Evolutionary conservation across 257 asterid genomes (phyloP), one percentile per base, ranked within the genome.

Genomic region (Apocynum venetum): DNA sequence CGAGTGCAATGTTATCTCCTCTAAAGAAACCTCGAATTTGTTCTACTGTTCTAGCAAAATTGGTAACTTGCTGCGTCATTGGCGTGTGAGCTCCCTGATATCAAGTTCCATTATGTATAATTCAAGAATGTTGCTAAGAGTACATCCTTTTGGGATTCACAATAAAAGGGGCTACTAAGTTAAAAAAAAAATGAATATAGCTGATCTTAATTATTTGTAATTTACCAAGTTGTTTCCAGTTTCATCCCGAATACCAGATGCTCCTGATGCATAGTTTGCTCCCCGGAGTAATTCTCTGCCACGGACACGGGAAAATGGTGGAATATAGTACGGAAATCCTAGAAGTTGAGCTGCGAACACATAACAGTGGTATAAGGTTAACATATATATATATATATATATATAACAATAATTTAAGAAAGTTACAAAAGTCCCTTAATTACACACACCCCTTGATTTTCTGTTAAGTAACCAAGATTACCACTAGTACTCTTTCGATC

Each of bases 211-310:
- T 51, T 51, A 14, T 53, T 2, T 53, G 4, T 15, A 53, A 51
- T 51, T 10, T 87, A 91, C 98, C 94, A 93, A 75, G 76, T 93
- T 92, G 79, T 92, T 86, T 78, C 98, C 98, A n/a, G 98, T 93
- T 88, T 93, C 98, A 69, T 89, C 96, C 59, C 96, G 82, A 14
- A 93, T 93, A 72, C 98, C 98, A 12, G 97, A 87, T 25, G 98
- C 98, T 66, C 97, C 98, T 1, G 98, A 93, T 51, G 98, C 97
- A 52, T 82, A 93, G 79, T 93, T 93, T 52, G 87, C 90, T 76
- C 98, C 98, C 67, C 77, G 86, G 19, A 92, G 88, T 59, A 90
- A 72, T 40, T 68, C 86, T 75, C 89, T 83, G 49, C 97, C 97
- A 20, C 93, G 88, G 38, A 82, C 78, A 4, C 83, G 82, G 8